These are phyloP conservation scores for Hymenochaete sp. DNA, from an alignment of 1,284 basidiomycete species.

Conservation along the genomic window DNA sequence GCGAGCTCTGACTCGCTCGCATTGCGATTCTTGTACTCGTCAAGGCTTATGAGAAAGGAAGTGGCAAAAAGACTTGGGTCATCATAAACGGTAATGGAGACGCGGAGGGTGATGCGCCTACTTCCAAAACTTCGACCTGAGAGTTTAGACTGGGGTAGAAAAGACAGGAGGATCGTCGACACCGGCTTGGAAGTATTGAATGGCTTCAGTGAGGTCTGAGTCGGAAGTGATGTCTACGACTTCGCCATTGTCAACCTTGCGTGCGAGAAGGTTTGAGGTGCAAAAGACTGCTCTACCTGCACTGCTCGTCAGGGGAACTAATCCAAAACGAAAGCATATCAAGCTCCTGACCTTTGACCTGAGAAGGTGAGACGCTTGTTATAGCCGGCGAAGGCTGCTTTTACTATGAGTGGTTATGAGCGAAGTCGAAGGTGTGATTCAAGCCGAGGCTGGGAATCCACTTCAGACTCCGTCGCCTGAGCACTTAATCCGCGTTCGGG, in stretches of 20 bases:
- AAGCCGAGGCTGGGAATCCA: too few relatives aligned
- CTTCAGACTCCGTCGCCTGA: too few relatives aligned
- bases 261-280: conserved; percentile 61
- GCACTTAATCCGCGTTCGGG: too few relatives aligned
- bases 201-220: conserved; percentile 72
- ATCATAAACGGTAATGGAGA: conserved; percentile 76
- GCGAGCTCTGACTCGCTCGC: conserved; percentile 52
- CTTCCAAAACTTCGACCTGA: conserved; percentile 61
- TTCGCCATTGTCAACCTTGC: conserved; percentile 84
- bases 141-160: conserved; percentile 63
- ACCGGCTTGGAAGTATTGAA: conserved; percentile 72
- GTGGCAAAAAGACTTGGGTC: conserved; percentile 87
- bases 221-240: conserved; percentile 61
- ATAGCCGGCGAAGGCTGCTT: conserved; percentile 68
- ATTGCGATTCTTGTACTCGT: conserved; percentile 58
- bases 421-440: too few relatives aligned
- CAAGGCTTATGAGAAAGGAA: conserved; percentile 65
- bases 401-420: conserved; percentile 65
- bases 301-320: background rate
- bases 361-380: conserved; percentile 72
- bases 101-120: conserved; percentile 64
- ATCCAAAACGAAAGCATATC: background rate
- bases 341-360: conserved; percentile 48
- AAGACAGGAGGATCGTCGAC: conserved; percentile 58
- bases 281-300: conserved; percentile 77